A percentile compares a stretch with the other conserved stretches of the same genome.
phyloP scores from a whole-genome alignment of 345 rosid species.

The Aquilaria malaccensis region DNA sequence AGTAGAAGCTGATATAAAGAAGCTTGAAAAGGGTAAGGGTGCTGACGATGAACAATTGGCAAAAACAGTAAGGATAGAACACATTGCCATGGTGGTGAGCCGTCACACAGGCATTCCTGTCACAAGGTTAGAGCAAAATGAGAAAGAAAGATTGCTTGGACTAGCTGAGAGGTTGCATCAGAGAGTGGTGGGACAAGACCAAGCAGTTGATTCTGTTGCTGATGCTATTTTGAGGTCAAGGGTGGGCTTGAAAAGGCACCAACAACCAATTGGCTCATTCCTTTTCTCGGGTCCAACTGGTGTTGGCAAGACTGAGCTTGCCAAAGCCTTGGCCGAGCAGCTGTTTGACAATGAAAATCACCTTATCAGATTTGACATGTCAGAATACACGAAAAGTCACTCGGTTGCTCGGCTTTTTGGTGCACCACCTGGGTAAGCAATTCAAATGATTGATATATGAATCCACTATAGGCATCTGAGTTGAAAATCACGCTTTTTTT shows the following conservation, averaged over 20 bases:
- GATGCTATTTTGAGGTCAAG: conserved; percentile 72
- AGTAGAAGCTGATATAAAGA: conserved; percentile 53
- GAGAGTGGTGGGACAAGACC: conserved; percentile 74
- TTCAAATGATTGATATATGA: too few species aligned
- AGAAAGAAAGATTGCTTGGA: conserved; percentile 59
- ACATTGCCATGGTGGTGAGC: conserved; percentile 76
- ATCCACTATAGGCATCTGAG: too few species aligned
- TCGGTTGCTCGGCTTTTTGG: not conserved
- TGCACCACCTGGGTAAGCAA: not conserved
- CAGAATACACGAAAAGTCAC: conserved; percentile 7
- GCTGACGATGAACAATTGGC: conserved; percentile 53
- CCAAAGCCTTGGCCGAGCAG: conserved; percentile 1
- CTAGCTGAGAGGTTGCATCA: conserved; percentile 56
- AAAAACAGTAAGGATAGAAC: conserved; percentile 72
- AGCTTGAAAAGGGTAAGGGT: conserved; percentile 35
- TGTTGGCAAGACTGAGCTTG: conserved; percentile 74
- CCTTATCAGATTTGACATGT: conserved; percentile 1
- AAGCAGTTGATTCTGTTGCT: conserved; percentile 62
- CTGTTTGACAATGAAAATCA: not conserved
- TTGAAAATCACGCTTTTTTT: too few species aligned
- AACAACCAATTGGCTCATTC: conserved; percentile 82
- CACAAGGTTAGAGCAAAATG: conserved; percentile 68
- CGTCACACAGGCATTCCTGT: conserved; percentile 91
- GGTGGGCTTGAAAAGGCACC: conserved; percentile 78
- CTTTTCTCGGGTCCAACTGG: conserved; percentile 84